A percentile compares a stretch with the other conserved stretches of the same genome.
Evolutionary conservation across 2,329 filamentous ascomycete species (phyloP).

Genomic region (Hypoxylon sp.): DNA sequence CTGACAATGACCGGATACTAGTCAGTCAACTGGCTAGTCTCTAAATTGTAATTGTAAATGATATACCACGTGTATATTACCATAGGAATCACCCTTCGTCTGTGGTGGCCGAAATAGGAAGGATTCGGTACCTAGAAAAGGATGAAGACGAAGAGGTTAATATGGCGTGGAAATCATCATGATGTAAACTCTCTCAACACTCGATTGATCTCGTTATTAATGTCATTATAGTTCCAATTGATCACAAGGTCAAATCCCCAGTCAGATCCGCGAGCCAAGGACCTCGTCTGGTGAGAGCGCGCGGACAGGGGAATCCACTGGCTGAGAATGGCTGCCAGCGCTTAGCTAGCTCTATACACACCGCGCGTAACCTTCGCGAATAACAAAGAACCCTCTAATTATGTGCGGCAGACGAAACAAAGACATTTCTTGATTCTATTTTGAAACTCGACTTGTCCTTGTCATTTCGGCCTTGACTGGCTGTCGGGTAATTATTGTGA

Average conservation of each 20-base stretch:
- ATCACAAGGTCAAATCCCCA: constrained; percentile 13
- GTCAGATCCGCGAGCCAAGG: constrained; percentile 23
- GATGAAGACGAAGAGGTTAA: not conserved
- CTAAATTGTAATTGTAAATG: too few species aligned
- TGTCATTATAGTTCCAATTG: constrained; percentile 11
- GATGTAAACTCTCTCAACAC: constrained; percentile 8
- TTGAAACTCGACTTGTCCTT: constrained; percentile 27
- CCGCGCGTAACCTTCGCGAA: constrained; percentile 40
- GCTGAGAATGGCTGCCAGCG: constrained; percentile 39
- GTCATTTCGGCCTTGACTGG: constrained; percentile 28
- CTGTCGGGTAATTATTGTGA: constrained; percentile 1
- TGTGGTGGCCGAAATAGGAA: too few species aligned
- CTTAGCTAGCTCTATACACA: constrained; percentile 39
- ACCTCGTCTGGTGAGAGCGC: constrained; percentile 22
- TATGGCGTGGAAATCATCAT: not conserved
- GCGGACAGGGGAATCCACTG: constrained; percentile 42
- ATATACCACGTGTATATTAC: too few species aligned
- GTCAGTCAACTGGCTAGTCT: not conserved
- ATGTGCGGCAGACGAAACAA: constrained; percentile 34
- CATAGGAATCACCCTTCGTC: too few species aligned
- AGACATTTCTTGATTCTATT: constrained; percentile 33
- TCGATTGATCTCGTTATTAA: constrained; percentile 4
- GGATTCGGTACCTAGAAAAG: too few species aligned
- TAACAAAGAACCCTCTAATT: constrained; percentile 41
- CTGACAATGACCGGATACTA: not conserved